Conservation (phyloP, 2,329 filamentous ascomycete species). For the Exophiala spinifera region DNA sequence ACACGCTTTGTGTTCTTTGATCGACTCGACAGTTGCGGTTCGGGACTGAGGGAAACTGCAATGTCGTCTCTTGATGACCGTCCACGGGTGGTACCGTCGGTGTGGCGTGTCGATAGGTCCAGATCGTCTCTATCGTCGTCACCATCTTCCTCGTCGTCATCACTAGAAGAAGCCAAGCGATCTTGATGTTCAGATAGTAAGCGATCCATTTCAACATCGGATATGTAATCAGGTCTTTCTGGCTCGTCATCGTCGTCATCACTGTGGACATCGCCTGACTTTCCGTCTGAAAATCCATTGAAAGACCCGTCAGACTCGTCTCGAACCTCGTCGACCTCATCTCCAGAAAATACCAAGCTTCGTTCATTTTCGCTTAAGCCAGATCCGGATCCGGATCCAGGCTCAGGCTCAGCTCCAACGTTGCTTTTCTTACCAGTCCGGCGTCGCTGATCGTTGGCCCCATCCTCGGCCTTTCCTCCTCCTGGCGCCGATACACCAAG, state of each 20-base stretch:
- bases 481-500: slow-evolving; percentile 33
- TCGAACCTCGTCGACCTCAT: slow-evolving; percentile 21
- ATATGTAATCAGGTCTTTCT: neutral
- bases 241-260: too few species aligned
- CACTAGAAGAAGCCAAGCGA: slow-evolving; percentile 17
- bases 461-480: too few species aligned
- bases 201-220: slow-evolving; percentile 10
- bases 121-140: neutral
- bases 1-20: neutral
- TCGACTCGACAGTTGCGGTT: neutral
- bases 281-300: slow-evolving; percentile 27
- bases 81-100: neutral
- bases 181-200: slow-evolving; percentile 6
- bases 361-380: too few species aligned
- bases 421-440: too few species aligned
- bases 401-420: neutral
- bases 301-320: slow-evolving; percentile 7
- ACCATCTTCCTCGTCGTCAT: neutral
- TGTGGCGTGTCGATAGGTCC: neutral
- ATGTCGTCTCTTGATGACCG: neutral
- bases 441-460: slow-evolving; percentile 21
- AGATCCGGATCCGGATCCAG: too few species aligned
- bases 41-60: slow-evolving; percentile 14
- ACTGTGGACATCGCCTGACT: slow-evolving; percentile 1
- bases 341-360: neutral